Evolutionary conservation across 2,329 filamentous ascomycete species (phyloP).

Genomic region (Zalaria obscura): DNA sequence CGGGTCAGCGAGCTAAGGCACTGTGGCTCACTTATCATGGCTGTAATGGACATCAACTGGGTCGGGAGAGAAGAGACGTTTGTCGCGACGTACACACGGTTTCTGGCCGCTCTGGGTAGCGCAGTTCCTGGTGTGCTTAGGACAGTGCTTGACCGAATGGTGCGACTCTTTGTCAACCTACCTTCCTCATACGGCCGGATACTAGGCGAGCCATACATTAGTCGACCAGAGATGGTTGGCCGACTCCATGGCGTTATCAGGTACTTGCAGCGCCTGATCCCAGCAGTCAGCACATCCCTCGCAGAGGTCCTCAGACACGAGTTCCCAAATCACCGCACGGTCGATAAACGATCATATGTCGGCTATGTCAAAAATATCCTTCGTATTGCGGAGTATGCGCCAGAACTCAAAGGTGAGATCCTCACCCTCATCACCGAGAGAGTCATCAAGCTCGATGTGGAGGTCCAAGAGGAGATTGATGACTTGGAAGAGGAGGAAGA

Average conservation of each 20-base stretch:
- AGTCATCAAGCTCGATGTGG: slow-evolving; percentile 85
- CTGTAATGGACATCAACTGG: slow-evolving; percentile 46
- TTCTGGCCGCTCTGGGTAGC: slow-evolving; percentile 54
- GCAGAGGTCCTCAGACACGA: slow-evolving; percentile 30
- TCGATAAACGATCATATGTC: slow-evolving; percentile 65
- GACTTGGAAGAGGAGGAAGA: slow-evolving; percentile 83
- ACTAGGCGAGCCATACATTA: slow-evolving; percentile 42
- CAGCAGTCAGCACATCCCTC: slow-evolving; percentile 59
- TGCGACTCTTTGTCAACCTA: slow-evolving; percentile 57
- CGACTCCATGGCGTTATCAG: slow-evolving; percentile 64
- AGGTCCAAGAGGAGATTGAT: slow-evolving; percentile 87
- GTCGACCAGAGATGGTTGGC: slow-evolving; percentile 49
- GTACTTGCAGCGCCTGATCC: slow-evolving; percentile 67
- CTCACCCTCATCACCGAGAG: slow-evolving; percentile 72
- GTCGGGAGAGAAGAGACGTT: slow-evolving; percentile 47
- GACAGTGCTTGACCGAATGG: slow-evolving; percentile 64
- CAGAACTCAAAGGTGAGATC: slow-evolving; percentile 65
- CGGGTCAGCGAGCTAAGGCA: slow-evolving; percentile 40
- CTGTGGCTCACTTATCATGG: slow-evolving; percentile 43
- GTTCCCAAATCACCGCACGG: slow-evolving; percentile 38
- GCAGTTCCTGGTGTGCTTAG: slow-evolving; percentile 68
- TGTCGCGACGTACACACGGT: slow-evolving; percentile 39
- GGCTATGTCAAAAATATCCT: slow-evolving; percentile 82
- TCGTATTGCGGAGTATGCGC: slow-evolving; percentile 60
- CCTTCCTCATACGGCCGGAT: slow-evolving; percentile 40